These are phyloP conservation scores for Dactylellina haptotyla DNA, from an alignment of 2,329 filamentous ascomycete genomes.

Conservation along the genomic window DNA sequence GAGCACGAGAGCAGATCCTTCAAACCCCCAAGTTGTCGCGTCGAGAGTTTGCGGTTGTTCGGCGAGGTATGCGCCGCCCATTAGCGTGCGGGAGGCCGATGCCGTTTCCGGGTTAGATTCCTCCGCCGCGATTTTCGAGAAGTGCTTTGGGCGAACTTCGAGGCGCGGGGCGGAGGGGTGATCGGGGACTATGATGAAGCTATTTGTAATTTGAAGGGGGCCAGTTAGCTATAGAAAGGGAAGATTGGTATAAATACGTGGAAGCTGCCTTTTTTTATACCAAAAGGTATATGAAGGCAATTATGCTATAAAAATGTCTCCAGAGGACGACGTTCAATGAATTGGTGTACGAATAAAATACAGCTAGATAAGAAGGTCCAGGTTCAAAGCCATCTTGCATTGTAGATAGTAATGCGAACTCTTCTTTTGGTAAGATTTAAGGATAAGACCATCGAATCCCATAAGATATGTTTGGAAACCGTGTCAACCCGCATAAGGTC, in stretches of 20 bases:
- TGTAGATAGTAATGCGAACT: too few relatives aligned
- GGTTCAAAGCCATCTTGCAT: too few relatives aligned
- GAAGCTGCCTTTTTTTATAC: neutral
- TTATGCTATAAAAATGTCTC: neutral
- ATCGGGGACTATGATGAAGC: constrained; percentile 52
- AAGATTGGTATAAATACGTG: too few relatives aligned
- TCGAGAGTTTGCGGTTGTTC: constrained; percentile 21
- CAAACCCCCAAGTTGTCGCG: constrained; percentile 28
- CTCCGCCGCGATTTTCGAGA: constrained; percentile 35
- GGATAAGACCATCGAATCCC: too few relatives aligned
- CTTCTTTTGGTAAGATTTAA: too few relatives aligned
- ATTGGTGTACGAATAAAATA: too few relatives aligned
- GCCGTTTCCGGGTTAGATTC: neutral
- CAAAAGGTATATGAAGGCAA: neutral
- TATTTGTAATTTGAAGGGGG: neutral
- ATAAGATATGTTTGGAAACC: too few relatives aligned
- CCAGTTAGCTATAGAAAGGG: neutral
- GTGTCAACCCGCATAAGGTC: too few relatives aligned
- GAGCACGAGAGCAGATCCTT: constrained; percentile 27
- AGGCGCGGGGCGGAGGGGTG: constrained; percentile 38
- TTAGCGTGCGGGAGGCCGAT: constrained; percentile 8
- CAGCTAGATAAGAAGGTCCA: too few relatives aligned
- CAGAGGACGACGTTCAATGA: too few relatives aligned
- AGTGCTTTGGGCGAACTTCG: constrained; percentile 36
- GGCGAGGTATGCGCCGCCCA: constrained; percentile 45